Conservation (phyloP, 2,329 filamentous ascomycete genomes). For the Ceratocystis albifundus region DNA sequence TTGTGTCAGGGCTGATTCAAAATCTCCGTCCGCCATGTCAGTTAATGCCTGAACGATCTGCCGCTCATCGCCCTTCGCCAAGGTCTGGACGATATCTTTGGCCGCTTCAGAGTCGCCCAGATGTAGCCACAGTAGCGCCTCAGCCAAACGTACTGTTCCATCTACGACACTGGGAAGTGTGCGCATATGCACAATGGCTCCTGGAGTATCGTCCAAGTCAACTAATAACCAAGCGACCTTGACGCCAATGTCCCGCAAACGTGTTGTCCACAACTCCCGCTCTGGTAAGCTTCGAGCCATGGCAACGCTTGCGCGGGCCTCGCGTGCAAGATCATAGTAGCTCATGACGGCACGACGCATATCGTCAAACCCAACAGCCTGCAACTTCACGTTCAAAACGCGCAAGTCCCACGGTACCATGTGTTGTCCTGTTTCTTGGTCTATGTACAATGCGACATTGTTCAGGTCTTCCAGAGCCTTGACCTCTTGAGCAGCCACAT, state of each 20-base stretch:
- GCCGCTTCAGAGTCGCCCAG: constrained; percentile 66
- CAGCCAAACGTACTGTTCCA: constrained; percentile 37
- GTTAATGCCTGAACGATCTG: constrained; percentile 55
- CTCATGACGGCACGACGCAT: constrained; percentile 74
- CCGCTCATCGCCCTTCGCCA: constrained; percentile 31
- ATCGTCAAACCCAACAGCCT: constrained; percentile 78
- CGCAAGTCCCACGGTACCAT: constrained; percentile 82
- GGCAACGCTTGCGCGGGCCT: constrained; percentile 55
- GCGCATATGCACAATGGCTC: constrained; percentile 61
- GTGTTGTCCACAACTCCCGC: constrained; percentile 53
- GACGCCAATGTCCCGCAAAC: constrained; percentile 65
- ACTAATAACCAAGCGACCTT: constrained; percentile 55
- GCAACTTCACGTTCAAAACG: constrained; percentile 69
- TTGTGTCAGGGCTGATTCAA: constrained; percentile 47
- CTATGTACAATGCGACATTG: constrained; percentile 43
- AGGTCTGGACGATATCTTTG: constrained; percentile 38
- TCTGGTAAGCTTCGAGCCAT: constrained; percentile 39
- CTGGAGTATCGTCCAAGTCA: constrained; percentile 79
- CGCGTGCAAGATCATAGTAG: constrained; percentile 75
- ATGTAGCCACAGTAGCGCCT: constrained; percentile 61
- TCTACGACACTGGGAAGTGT: constrained; percentile 39
- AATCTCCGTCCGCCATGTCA: constrained; percentile 67
- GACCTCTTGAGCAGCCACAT: constrained; percentile 57
- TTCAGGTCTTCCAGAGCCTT: constrained; percentile 53
- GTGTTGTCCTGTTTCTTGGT: constrained; percentile 44